Percentiles rank a stretch among this genome's conserved stretches.
phyloP scores from a whole-genome alignment of 192 early-diverging fungal species.

The Hyaloraphidium curvatum region DNA sequence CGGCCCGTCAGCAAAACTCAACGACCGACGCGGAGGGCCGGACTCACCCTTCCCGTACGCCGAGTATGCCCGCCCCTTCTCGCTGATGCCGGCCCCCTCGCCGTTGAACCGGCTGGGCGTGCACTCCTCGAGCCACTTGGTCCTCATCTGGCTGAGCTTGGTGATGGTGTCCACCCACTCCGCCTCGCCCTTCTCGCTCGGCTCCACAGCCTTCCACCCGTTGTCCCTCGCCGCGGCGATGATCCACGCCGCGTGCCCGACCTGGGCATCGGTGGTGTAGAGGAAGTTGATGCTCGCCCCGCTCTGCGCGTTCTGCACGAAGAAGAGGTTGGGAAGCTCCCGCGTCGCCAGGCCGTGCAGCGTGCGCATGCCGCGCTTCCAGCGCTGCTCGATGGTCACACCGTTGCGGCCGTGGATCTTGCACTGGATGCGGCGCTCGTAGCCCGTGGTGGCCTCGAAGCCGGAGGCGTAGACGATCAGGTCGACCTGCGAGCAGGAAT shows the following conservation, averaged over 20 bases:
- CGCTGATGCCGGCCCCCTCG: too few relatives aligned
- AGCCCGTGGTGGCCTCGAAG: neutral
- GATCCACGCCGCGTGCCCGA: too few relatives aligned
- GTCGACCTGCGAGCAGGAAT: too few relatives aligned
- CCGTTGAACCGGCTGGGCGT: neutral
- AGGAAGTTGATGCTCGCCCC: neutral
- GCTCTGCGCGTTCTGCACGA: neutral
- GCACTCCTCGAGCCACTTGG: neutral
- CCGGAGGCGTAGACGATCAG: neutral
- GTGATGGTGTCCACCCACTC: neutral
- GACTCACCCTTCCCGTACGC: too few relatives aligned
- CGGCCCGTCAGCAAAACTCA: too few relatives aligned
- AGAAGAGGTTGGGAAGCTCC: neutral
- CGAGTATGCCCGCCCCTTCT: too few relatives aligned
- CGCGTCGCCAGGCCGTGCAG: neutral
- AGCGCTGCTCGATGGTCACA: neutral
- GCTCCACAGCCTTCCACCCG: neutral
- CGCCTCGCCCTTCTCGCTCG: neutral
- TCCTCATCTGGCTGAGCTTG: neutral
- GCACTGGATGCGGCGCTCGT: neutral
- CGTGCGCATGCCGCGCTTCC: neutral
- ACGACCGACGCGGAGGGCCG: too few relatives aligned
- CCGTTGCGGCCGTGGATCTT: neutral
- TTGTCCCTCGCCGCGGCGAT: too few relatives aligned
- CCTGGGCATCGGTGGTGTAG: too few relatives aligned